Evolutionary conservation across 306 rosid species (phyloP).

Genomic region (Pyrus pyrifolia): DNA sequence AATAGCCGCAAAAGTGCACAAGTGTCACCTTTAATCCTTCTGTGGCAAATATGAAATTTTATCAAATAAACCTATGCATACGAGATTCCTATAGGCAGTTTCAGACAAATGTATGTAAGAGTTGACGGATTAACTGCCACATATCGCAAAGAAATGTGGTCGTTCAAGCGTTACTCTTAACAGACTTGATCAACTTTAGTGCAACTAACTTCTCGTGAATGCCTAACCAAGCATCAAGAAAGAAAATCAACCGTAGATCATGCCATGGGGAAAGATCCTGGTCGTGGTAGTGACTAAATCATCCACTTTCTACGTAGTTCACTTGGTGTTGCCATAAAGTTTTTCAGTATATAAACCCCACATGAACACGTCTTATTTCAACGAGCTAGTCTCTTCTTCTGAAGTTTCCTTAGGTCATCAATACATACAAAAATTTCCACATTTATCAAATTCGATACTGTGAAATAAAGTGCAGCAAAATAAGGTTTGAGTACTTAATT

Average conservation of each 20-base stretch:
- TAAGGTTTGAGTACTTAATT: background rate
- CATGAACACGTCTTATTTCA: background rate
- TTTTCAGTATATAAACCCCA: background rate
- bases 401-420: background rate
- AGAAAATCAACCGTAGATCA: background rate
- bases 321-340: background rate
- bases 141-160: background rate
- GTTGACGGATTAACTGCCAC: background rate
- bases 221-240: background rate
- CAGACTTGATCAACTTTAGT: background rate
- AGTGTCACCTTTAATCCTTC: background rate
- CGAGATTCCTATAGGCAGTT: background rate
- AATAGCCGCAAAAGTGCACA: background rate
- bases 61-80: background rate
- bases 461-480: background rate
- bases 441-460: background rate
- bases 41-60: background rate
- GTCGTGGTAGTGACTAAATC: background rate
- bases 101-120: background rate
- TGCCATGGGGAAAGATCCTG: background rate
- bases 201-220: background rate
- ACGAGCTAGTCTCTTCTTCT: background rate
- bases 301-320: background rate
- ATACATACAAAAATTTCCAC: background rate
- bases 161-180: background rate